Percentiles rank a stretch among this genome's conserved stretches.
Evolutionary conservation across 2,329 filamentous ascomycete species (phyloP).

Genomic region (Xenoacremonium recifei): DNA sequence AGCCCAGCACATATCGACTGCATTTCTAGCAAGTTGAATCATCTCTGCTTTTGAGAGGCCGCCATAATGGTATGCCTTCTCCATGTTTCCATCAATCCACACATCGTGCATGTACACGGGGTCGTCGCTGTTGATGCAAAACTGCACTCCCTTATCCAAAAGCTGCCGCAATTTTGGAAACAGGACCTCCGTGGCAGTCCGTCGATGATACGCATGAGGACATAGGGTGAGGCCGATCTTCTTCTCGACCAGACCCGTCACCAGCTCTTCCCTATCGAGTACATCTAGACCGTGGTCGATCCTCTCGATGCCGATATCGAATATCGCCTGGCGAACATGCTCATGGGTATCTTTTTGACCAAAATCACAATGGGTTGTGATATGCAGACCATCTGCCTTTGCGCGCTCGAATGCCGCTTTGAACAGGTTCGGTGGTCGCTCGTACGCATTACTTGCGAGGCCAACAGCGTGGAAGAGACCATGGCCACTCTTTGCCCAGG

Average conservation of each 20-base stretch:
- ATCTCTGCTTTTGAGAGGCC: constrained; percentile 40
- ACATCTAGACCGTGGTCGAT: constrained; percentile 74
- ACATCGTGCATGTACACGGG: constrained; percentile 70
- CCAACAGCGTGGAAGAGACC: constrained; percentile 45
- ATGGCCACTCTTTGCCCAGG: constrained; percentile 35
- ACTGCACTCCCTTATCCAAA: constrained; percentile 59
- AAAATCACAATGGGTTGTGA: constrained; percentile 52
- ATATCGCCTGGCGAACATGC: constrained; percentile 59
- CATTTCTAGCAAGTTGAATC: constrained; percentile 38
- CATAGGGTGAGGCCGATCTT: constrained; percentile 66
- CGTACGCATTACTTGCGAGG: constrained; percentile 45
- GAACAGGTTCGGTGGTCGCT: constrained; percentile 44
- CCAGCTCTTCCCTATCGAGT: constrained; percentile 55
- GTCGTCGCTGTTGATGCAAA: constrained; percentile 71
- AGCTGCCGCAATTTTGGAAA: constrained; percentile 49
- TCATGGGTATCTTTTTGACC: constrained; percentile 45
- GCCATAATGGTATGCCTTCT: constrained; percentile 29
- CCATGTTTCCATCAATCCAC: constrained; percentile 12
- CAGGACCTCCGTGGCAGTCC: constrained; percentile 38
- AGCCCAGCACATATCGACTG: constrained; percentile 48
- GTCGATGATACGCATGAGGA: constrained; percentile 39
- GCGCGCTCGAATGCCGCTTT: constrained; percentile 37
- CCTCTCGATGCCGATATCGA: constrained; percentile 57
- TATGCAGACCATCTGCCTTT: constrained; percentile 38
- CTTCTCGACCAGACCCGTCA: constrained; percentile 53